Conservation (phyloP, 2,329 filamentous ascomycete genomes). For the Cryphonectria carpinicola region DNA sequence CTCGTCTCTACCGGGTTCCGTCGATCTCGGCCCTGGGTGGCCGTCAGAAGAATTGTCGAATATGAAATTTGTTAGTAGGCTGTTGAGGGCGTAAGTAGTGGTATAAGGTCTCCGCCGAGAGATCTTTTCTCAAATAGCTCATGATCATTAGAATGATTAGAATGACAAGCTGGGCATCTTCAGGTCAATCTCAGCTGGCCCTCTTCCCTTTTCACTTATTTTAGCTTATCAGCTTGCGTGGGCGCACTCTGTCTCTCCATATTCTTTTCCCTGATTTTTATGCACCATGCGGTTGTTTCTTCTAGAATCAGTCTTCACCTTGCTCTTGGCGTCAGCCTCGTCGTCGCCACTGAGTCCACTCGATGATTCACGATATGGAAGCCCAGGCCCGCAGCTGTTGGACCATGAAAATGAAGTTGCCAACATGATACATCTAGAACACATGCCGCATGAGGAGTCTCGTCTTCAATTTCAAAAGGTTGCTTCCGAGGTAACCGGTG, state of each 20-base stretch:
- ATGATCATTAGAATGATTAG: background rate
- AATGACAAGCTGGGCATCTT: background rate
- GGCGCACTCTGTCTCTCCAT: too few species aligned
- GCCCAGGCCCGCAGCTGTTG: background rate
- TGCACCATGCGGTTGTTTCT: background rate
- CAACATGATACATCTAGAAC: background rate
- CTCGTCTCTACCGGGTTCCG: background rate
- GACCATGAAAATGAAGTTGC: background rate
- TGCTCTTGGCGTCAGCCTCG: background rate
- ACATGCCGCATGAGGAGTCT: too few species aligned
- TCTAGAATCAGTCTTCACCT: background rate
- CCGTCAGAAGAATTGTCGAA: too few species aligned
- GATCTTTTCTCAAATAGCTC: background rate
- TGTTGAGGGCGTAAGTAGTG: background rate
- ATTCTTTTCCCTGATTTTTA: background rate
- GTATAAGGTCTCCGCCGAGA: background rate
- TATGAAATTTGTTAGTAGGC: too few species aligned
- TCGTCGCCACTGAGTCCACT: background rate
- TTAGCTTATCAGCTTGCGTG: background rate
- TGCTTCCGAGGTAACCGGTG: background rate
- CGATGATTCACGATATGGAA: background rate
- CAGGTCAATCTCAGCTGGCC: background rate
- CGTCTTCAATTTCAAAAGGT: background rate
- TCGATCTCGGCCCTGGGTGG: too few species aligned
- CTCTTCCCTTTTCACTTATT: background rate